Conservation (phyloP, 1,284 basidiomycete genomes). For the Ceratobasidium sp. region DNA sequence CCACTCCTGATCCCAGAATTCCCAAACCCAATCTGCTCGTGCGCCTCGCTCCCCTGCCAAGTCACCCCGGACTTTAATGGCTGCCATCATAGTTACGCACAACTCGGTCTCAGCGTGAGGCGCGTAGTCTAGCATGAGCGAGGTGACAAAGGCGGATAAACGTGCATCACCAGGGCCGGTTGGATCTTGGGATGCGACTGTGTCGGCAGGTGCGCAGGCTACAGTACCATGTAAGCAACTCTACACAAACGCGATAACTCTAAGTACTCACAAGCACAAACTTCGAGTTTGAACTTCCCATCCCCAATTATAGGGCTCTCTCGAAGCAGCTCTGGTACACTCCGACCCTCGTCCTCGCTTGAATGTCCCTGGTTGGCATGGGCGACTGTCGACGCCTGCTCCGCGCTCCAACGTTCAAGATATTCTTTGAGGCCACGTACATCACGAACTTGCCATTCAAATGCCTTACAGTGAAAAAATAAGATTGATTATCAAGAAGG, state of each 20-base stretch:
- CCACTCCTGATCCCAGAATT: slow-evolving; percentile 68
- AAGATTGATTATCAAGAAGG: not conserved
- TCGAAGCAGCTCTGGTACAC: slow-evolving; percentile 65
- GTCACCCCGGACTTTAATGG: slow-evolving; percentile 70
- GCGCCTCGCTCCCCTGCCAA: slow-evolving; percentile 65
- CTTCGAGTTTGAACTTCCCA: slow-evolving; percentile 67
- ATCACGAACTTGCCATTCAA: slow-evolving; percentile 39
- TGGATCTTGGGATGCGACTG: not conserved
- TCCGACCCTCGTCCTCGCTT: slow-evolving; percentile 41
- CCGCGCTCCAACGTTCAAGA: slow-evolving; percentile 27
- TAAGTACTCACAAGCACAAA: slow-evolving; percentile 41
- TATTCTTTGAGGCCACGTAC: slow-evolving; percentile 35
- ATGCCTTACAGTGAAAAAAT: slow-evolving; percentile 16
- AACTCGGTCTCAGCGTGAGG: slow-evolving; percentile 63
- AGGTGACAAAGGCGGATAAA: slow-evolving; percentile 71
- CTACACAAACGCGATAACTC: not conserved
- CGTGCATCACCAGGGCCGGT: not conserved
- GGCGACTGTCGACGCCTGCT: slow-evolving; percentile 4
- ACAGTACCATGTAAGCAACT: not conserved
- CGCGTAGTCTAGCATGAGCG: slow-evolving; percentile 65
- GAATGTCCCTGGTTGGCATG: slow-evolving; percentile 1
- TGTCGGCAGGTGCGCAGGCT: slow-evolving; percentile 35
- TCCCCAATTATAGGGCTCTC: slow-evolving; percentile 71
- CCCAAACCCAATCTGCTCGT: slow-evolving; percentile 76
- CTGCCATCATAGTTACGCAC: slow-evolving; percentile 71